These are phyloP conservation scores for Paraphysoderma sedebokerense DNA, from an alignment of 371 early-diverging fungal species.

Conservation along the genomic window DNA sequence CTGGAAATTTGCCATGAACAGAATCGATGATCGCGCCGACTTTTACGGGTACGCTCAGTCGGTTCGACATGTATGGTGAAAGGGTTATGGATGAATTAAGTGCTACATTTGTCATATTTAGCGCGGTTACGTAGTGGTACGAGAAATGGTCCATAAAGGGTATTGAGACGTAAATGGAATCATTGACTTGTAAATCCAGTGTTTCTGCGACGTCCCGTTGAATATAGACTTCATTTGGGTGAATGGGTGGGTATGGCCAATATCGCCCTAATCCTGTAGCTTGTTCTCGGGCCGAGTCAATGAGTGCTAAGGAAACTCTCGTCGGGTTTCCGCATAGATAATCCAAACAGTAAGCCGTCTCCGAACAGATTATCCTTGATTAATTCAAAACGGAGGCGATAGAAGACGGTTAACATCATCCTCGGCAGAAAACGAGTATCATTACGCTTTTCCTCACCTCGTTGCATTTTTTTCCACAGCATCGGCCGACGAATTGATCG, in stretches of 20 bases:
- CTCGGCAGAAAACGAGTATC: no score
- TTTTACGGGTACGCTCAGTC: not conserved
- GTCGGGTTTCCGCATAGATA: not conserved
- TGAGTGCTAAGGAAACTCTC: not conserved
- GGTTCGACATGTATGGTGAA: not conserved
- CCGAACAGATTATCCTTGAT: not conserved
- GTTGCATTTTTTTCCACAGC: not conserved
- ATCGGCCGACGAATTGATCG: not conserved
- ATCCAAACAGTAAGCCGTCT: not conserved
- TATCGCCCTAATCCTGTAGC: conserved; percentile 3
- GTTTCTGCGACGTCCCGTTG: not conserved
- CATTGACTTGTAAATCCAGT: conserved; percentile 1
- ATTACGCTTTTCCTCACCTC: no score
- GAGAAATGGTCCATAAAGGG: no score
- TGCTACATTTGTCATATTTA: not conserved
- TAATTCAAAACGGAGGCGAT: not conserved
- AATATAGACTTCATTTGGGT: conserved; percentile 2
- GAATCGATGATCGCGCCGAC: conserved; percentile 1
- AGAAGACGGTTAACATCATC: not conserved
- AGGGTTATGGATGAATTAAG: not conserved
- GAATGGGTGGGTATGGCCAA: conserved; percentile 6
- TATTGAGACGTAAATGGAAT: conserved; percentile 2
- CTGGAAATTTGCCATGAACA: conserved; percentile 3
- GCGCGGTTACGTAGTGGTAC: not conserved
- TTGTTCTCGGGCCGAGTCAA: conserved; percentile 8